Conservation (phyloP, 2,329 filamentous ascomycete genomes). For the Fusarium guadeloupense region DNA sequence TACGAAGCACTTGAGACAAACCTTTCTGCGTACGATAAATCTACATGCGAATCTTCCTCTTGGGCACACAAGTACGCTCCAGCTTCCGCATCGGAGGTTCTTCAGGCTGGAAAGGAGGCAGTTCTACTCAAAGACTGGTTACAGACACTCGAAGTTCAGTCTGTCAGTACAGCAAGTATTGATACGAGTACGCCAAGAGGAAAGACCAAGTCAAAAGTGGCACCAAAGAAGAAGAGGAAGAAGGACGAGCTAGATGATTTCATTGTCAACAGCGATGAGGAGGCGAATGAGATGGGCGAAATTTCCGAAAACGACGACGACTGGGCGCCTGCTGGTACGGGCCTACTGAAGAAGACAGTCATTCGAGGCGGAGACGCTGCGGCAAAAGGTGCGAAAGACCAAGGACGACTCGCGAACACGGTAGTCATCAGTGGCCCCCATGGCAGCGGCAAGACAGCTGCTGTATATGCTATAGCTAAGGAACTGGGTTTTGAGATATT, state of each 20-base stretch:
- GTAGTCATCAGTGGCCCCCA: constrained; percentile 90
- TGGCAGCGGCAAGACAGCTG: constrained; percentile 92
- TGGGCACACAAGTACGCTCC: constrained; percentile 93
- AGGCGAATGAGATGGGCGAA: constrained; percentile 74
- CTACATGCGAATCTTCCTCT: constrained; percentile 73
- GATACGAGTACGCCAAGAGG: constrained; percentile 44
- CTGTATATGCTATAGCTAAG: constrained; percentile 89
- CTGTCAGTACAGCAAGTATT: constrained; percentile 71
- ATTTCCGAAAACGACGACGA: constrained; percentile 68
- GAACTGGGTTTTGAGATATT: constrained; percentile 95
- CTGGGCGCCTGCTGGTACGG: constrained; percentile 51
- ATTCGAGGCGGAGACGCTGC: constrained; percentile 55
- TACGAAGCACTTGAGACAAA: constrained; percentile 67
- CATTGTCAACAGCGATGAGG: constrained; percentile 80
- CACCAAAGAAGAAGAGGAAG: constrained; percentile 70
- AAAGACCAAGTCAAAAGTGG: constrained; percentile 43
- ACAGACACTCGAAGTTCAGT: constrained; percentile 75
- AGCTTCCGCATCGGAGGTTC: constrained; percentile 70
- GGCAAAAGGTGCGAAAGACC: constrained; percentile 53
- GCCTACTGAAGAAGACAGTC: constrained; percentile 62
- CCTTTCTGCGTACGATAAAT: constrained; percentile 83
- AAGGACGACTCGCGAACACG: constrained; percentile 71
- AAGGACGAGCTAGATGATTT: constrained; percentile 83
- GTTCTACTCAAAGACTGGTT: constrained; percentile 83
- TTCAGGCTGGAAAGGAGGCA: constrained; percentile 78